These are phyloP conservation scores for Cicer judaicum DNA, from an alignment of 306 rosid species.

Conservation along the genomic window DNA sequence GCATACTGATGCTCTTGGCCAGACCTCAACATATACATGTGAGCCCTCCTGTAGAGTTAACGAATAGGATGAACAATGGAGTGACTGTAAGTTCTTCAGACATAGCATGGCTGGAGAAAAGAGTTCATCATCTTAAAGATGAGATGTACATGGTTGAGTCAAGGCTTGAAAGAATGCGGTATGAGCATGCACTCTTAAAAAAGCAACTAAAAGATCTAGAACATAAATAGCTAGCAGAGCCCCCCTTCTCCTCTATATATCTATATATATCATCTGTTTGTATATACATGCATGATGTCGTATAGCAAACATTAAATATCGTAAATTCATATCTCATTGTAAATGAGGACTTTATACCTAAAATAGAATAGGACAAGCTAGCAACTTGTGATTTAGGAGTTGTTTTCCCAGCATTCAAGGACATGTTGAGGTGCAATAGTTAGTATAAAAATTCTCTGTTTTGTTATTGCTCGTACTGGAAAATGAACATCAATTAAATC, in stretches of 20 bases:
- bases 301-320: constrained; percentile 1
- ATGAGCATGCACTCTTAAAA: constrained; percentile 73
- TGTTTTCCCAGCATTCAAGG: background rate
- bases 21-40: constrained; percentile 86
- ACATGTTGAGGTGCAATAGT: background rate
- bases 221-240: constrained; percentile 39
- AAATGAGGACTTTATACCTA: constrained; percentile 17
- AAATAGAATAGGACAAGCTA: background rate
- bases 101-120: constrained; percentile 82
- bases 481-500: background rate
- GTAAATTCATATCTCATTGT: constrained; percentile 30
- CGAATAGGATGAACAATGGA: constrained; percentile 52
- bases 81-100: constrained; percentile 60
- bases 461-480: background rate
- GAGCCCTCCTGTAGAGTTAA: constrained; percentile 58
- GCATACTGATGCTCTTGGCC: constrained; percentile 78
- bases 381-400: background rate
- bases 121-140: constrained; percentile 83
- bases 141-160: constrained; percentile 91
- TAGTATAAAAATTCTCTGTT: background rate
- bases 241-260: background rate
- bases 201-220: constrained; percentile 69
- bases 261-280: constrained; percentile 6
- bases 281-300: constrained; percentile 28
- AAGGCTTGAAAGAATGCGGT: constrained; percentile 82